phyloP scores from a whole-genome alignment of 2,329 filamentous ascomycete species.

The Ceratocystis alfenasii region DNA sequence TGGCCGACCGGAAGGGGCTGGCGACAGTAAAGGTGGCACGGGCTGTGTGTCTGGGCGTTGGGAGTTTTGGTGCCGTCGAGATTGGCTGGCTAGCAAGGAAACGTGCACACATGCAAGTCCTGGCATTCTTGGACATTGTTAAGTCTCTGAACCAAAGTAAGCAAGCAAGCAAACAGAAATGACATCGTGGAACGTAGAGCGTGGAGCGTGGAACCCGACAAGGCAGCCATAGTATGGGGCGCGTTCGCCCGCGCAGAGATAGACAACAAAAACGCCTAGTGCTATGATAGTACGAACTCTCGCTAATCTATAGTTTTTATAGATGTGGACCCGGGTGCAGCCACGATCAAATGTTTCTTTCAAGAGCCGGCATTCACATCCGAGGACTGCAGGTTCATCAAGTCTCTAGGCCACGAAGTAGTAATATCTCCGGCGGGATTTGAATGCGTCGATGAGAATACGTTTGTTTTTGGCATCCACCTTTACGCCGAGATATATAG shows the following conservation, averaged over 20 bases:
- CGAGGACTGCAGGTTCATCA: constrained; percentile 41
- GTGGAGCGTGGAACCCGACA: background rate
- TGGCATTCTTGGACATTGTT: constrained; percentile 40
- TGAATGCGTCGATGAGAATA: constrained; percentile 35
- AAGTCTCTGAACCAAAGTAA: constrained; percentile 24
- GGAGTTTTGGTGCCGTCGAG: constrained; percentile 40
- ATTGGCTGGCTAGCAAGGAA: constrained; percentile 36
- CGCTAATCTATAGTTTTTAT: too few species aligned
- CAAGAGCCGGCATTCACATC: constrained; percentile 44
- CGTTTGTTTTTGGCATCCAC: constrained; percentile 52
- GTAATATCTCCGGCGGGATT: constrained; percentile 44
- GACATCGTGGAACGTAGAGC: background rate
- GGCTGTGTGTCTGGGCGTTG: constrained; percentile 45
- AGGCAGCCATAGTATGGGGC: background rate
- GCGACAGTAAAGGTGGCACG: background rate
- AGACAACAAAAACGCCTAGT: too few species aligned
- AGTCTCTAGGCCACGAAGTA: constrained; percentile 41
- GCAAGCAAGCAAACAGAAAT: background rate
- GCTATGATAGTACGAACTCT: too few species aligned
- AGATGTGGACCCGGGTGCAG: background rate
- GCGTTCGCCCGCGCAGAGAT: background rate
- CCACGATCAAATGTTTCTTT: constrained; percentile 37
- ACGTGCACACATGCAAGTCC: constrained; percentile 41
- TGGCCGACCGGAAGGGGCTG: background rate
- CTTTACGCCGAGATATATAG: constrained; percentile 45